Percentiles rank a stretch among this genome's conserved stretches.
Conservation (phyloP, 805 yeast species). For the Candida silvicultrix region DNA sequence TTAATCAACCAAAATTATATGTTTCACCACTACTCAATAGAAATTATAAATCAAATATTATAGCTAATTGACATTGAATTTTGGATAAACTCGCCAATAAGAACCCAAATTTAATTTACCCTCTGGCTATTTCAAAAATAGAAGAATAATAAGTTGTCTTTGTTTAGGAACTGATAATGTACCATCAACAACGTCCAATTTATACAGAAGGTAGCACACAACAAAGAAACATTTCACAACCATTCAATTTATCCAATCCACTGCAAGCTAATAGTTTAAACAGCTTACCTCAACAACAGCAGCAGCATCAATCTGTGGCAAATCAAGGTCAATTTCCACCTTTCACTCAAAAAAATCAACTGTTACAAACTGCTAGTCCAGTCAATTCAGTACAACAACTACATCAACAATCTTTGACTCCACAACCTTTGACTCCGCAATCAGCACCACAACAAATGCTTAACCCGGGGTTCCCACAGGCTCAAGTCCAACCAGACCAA, state of each 20-base stretch:
- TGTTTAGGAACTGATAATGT: not conserved
- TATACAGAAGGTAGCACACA: not conserved
- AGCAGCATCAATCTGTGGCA: not conserved
- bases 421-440: not conserved
- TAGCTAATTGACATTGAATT: no score
- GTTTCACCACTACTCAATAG: not conserved
- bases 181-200: constrained; percentile 2
- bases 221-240: not conserved
- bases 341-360: not conserved
- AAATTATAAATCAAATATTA: no score
- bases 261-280: not conserved
- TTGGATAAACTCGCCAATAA: no score
- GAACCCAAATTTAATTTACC: no score
- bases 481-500: not conserved
- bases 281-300: not conserved
- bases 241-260: not conserved
- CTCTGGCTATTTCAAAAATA: no score
- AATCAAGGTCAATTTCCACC: not conserved
- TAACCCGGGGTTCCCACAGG: not conserved
- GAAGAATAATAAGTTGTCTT: not conserved
- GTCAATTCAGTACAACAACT: not conserved
- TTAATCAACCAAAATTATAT: no score
- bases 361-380: constrained; percentile 1
- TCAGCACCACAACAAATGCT: not conserved
- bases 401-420: not conserved